Percentiles rank a stretch among this genome's conserved stretches.
Evolutionary conservation across 2,329 filamentous ascomycete species (phyloP).

Genomic region (Bipolaris gigantea): DNA sequence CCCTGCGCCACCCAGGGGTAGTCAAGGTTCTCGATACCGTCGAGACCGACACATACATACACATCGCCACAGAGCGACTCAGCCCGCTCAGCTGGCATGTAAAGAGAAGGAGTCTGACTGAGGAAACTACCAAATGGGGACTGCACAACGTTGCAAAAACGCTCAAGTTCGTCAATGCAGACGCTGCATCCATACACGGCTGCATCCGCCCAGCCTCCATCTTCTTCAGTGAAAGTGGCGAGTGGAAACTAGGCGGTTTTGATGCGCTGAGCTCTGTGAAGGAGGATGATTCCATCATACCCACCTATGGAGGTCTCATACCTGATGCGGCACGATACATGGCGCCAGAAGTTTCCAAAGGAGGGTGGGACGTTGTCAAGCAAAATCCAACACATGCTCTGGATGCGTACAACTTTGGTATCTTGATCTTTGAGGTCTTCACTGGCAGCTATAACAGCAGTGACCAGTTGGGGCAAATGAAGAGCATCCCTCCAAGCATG

Average conservation of each 20-base stretch:
- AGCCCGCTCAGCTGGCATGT: slow-evolving; percentile 88
- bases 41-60: slow-evolving; percentile 95
- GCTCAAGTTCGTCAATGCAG: slow-evolving; percentile 92
- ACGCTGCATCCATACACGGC: slow-evolving; percentile 89
- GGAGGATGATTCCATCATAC: slow-evolving; percentile 91
- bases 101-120: slow-evolving; percentile 80
- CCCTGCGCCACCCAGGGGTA: slow-evolving; percentile 89
- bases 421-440: slow-evolving; percentile 86
- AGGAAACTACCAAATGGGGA: slow-evolving; percentile 97
- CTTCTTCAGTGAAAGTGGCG: slow-evolving; percentile 92
- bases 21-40: slow-evolving; percentile 93
- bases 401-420: slow-evolving; percentile 85
- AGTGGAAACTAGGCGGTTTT: slow-evolving; percentile 96
- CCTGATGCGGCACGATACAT: slow-evolving; percentile 84
- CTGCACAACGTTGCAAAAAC: slow-evolving; percentile 88
- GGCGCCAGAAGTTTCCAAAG: slow-evolving; percentile 80
- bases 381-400: slow-evolving; percentile 77
- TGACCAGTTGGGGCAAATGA: slow-evolving; percentile 83
- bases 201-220: slow-evolving; percentile 82
- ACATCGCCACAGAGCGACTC: slow-evolving; percentile 91
- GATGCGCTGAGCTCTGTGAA: slow-evolving; percentile 94
- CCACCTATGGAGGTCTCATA: slow-evolving; percentile 83
- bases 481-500: slow-evolving; percentile 84
- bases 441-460: slow-evolving; percentile 77
- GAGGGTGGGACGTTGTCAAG: slow-evolving; percentile 91